Base-by-base conservation (phyloP, 208 protist genomes). In the Trichomonas vaginalis region DNA sequence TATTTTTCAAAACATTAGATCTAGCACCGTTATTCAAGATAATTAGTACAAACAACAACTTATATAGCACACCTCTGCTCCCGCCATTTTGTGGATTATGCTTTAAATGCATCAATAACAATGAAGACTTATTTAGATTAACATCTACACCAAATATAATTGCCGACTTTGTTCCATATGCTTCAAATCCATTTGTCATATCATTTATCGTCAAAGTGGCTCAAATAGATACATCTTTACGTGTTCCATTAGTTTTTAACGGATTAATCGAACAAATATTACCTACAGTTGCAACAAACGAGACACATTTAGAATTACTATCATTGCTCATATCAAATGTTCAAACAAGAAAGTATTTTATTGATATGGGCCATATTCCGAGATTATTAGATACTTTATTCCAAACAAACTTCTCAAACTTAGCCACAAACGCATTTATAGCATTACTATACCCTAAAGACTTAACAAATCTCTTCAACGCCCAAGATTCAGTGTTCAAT, bases 201-300 rank as follows among this genome's bases (percentile, higher is more conserved):
- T 48, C 86, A 47, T 92, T 92, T 92, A 92, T 92, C 17, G 86
- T 92, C 21, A 8, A 45, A 42, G 86, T 51, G 39, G 86, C 86
- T 0, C 45, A 92, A 39, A 42, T 92, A 27, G 45, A 35, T 51
- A 42, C 86, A 39, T 9, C 45, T 35, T 32, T 92, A 48, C 86
- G 86, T 9, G 86, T 92, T 48, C 86, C 86, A 39, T 92, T 92
- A n/a, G 35, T 42, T 27, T 92, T 92, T 92, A 51, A 48, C 39
- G 86, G 86, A 48, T 92, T 92, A 51, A 92, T 92, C 37, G 86
- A 92, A 21, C 86, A 92, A 92, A 92, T 92, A 51, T 51, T 92
- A 23, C 86, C 86, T 17, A 92, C 86, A 48, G 51, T 92, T 17
- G 6, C n/a, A 6, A 42, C 86, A 35, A 92, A 92, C n/a, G n/a